These are phyloP conservation scores for Odontarrhena argentea DNA, from an alignment of 345 rosid genomes.

Conservation along the genomic window DNA sequence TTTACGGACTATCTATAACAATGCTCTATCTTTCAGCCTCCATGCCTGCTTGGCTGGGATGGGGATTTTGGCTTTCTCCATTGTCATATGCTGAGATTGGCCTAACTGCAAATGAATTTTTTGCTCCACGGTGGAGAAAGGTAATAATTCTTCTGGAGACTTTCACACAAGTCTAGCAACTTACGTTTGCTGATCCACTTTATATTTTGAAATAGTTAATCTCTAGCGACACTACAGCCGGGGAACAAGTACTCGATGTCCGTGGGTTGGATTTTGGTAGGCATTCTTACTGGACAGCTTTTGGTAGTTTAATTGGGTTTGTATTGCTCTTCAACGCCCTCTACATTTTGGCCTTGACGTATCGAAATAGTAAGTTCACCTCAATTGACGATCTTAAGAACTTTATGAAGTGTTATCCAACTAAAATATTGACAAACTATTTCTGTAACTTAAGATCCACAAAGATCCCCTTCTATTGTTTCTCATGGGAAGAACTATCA, in stretches of 20 bases:
- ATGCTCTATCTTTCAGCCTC: slow-evolving; percentile 38
- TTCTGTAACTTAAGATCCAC: slow-evolving; percentile 25
- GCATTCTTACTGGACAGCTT: slow-evolving; percentile 54
- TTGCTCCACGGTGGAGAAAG: slow-evolving; percentile 68
- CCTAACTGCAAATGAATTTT: slow-evolving; percentile 63
- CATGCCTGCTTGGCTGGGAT: slow-evolving; percentile 61
- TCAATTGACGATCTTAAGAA: slow-evolving; percentile 1
- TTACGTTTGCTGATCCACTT: slow-evolving; percentile 9
- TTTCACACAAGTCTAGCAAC: slow-evolving; percentile 2
- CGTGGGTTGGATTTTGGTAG: slow-evolving; percentile 59
- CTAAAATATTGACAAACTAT: neutral
- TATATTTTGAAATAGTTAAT: slow-evolving; percentile 7
- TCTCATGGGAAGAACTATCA: slow-evolving; percentile 27
- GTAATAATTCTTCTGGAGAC: slow-evolving; percentile 27
- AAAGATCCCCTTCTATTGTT: slow-evolving; percentile 13
- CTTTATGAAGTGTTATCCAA: neutral
- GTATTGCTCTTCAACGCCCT: slow-evolving; percentile 55
- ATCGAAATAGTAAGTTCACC: slow-evolving; percentile 50
- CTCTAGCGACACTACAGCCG: slow-evolving; percentile 41
- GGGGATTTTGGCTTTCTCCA: slow-evolving; percentile 83
- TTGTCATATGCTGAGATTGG: slow-evolving; percentile 69
- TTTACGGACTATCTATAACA: neutral
- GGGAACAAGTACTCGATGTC: slow-evolving; percentile 51
- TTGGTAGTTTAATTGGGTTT: slow-evolving; percentile 58
- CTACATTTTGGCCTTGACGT: slow-evolving; percentile 53